Percentiles rank a stretch among this genome's conserved stretches.
Conservation (phyloP, 2,329 filamentous ascomycete genomes). For the Chrysoporthe austroafricana region DNA sequence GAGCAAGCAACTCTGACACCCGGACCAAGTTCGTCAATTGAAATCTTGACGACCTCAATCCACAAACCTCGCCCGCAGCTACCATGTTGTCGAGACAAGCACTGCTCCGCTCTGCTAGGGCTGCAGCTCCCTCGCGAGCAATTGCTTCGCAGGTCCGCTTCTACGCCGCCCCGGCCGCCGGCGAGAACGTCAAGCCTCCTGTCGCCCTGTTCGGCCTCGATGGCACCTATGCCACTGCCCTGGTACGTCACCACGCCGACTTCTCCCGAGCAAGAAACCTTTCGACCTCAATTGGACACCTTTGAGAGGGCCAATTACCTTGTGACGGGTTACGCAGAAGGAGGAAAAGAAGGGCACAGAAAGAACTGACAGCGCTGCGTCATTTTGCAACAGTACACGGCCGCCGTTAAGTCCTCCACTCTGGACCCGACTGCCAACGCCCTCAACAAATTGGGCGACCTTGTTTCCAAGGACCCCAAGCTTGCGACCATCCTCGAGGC, state of each 20-base stretch:
- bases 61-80: conserved; percentile 35
- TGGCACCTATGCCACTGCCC: conserved; percentile 96
- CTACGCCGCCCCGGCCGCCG: conserved; percentile 71
- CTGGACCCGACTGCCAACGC: conserved; percentile 87
- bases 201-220: conserved; percentile 93
- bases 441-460: conserved; percentile 69
- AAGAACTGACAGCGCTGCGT: conserved; percentile 40
- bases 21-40: conserved; percentile 30
- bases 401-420: conserved; percentile 82
- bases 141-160: conserved; percentile 70
- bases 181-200: conserved; percentile 77
- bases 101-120: conserved; percentile 58
- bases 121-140: conserved; percentile 61
- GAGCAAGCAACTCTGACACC: conserved; percentile 21
- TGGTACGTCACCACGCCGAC: conserved; percentile 67
- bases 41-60: conserved; percentile 31
- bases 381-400: conserved; percentile 78
- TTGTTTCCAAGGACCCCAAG: conserved; percentile 83
- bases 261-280: conserved; percentile 22
- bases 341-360: conserved; percentile 18
- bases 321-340: not conserved
- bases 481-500: conserved; percentile 75
- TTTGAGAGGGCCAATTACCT: conserved; percentile 5
- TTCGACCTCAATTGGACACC: not conserved
- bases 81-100: conserved; percentile 65